phyloP scores from a whole-genome alignment of 441 rosid genomes.

The Gossypium laxum region DNA sequence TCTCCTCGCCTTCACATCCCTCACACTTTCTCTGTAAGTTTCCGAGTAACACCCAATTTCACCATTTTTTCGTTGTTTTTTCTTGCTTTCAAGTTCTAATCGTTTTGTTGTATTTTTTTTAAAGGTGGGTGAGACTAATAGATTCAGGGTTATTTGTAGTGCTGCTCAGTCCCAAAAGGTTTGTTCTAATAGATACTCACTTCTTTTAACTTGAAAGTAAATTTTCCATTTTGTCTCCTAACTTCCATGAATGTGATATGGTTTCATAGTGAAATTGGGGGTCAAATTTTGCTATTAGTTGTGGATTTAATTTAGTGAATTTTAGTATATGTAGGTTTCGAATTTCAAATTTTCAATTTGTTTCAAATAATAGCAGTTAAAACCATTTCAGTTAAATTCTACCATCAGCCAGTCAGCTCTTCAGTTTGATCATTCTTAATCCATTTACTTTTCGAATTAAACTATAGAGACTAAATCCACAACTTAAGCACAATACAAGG shows the following conservation, averaged over 20 bases:
- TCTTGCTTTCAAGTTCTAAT: not conserved
- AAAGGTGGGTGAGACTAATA: slow-evolving; percentile 32
- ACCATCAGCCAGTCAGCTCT: too few relatives aligned
- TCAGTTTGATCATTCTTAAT: too few relatives aligned
- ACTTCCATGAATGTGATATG: not conserved
- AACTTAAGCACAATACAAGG: too few relatives aligned
- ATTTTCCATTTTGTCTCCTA: not conserved
- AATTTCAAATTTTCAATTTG: too few relatives aligned
- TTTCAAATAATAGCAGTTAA: too few relatives aligned
- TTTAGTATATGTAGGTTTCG: too few relatives aligned
- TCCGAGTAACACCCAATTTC: not conserved
- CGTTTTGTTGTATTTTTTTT: not conserved
- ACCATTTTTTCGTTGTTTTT: not conserved
- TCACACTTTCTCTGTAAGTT: slow-evolving; percentile 33
- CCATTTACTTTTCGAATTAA: too few relatives aligned
- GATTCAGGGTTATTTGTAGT: slow-evolving; percentile 33
- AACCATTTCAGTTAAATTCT: too few relatives aligned
- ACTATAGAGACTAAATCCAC: too few relatives aligned
- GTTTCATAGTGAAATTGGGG: not conserved
- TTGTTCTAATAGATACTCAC: slow-evolving; percentile 2
- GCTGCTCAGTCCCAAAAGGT: slow-evolving; percentile 53
- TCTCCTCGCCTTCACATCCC: slow-evolving; percentile 38
- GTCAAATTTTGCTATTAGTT: not conserved
- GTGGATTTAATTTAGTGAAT: too few relatives aligned
- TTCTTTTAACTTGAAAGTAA: not conserved